Evolutionary conservation across 108 stramenopile species (phyloP).

Genomic region (Cyclotella atomus): DNA sequence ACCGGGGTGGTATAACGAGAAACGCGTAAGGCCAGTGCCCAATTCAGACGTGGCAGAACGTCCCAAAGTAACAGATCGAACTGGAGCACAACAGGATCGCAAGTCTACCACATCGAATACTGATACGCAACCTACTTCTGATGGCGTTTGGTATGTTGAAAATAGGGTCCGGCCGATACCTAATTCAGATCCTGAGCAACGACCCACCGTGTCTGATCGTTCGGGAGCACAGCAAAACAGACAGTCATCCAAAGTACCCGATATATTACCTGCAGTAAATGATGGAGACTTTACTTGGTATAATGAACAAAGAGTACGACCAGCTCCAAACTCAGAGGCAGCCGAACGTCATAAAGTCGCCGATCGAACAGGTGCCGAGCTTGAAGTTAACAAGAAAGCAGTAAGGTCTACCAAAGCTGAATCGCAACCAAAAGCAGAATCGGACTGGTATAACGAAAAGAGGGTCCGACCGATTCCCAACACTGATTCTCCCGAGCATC

Average conservation of each 20-base stretch:
- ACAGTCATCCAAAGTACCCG: not conserved
- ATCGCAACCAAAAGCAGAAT: not conserved
- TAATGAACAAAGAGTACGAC: not conserved
- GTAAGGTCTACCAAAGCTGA: not conserved
- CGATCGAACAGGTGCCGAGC: not conserved
- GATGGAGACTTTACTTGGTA: not conserved
- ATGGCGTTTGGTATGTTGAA: not conserved
- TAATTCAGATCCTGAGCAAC: not conserved
- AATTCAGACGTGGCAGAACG: not conserved
- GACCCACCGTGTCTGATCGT: not conserved
- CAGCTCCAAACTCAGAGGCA: not conserved
- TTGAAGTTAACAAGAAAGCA: too few relatives aligned
- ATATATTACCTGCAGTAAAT: not conserved
- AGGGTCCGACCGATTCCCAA: slow-evolving; percentile 1
- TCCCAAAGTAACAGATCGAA: not conserved
- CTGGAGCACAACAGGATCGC: not conserved
- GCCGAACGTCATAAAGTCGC: not conserved
- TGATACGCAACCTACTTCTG: not conserved
- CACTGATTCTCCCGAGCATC: not conserved
- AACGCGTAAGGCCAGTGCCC: not conserved
- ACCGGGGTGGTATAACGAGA: slow-evolving; percentile 12
- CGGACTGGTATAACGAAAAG: slow-evolving; percentile 5
- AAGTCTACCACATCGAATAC: not conserved
- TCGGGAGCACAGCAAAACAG: not conserved
- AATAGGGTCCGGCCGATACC: not conserved